A percentile compares a stretch with the other conserved stretches of the same genome.
phyloP scores from a whole-genome alignment of 2,329 filamentous ascomycete genomes.

The Trichoderma sp. region DNA sequence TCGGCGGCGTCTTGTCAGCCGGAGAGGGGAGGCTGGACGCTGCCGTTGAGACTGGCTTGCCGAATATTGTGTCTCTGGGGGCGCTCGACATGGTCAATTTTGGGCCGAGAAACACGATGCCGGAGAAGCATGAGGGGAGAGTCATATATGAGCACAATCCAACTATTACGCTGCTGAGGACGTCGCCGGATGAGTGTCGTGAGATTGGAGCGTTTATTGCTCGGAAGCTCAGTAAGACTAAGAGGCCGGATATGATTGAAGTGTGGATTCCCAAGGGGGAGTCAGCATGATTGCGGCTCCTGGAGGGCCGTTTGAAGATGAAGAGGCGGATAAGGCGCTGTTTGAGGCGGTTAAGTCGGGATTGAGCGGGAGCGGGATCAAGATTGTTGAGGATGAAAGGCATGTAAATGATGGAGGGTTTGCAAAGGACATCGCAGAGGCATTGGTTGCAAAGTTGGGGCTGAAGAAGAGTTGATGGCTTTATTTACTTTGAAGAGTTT shows the following conservation, averaged over 20 bases:
- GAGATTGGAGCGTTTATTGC: constrained; percentile 59
- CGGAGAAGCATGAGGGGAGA: constrained; percentile 52
- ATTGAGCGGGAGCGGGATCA: constrained; percentile 50
- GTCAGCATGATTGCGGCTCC: constrained; percentile 60
- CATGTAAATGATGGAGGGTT: constrained; percentile 58
- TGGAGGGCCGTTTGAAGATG: constrained; percentile 55
- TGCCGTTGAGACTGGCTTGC: constrained; percentile 58
- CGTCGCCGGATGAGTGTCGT: constrained; percentile 57
- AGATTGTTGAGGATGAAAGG: constrained; percentile 49
- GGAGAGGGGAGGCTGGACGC: constrained; percentile 58
- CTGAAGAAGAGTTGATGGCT: not conserved
- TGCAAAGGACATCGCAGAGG: constrained; percentile 49
- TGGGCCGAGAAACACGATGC: constrained; percentile 56
- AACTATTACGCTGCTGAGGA: constrained; percentile 66
- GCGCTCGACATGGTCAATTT: constrained; percentile 66
- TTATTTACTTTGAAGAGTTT: not conserved
- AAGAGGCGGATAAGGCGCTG: constrained; percentile 45
- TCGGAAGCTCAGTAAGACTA: constrained; percentile 49
- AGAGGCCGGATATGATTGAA: constrained; percentile 45
- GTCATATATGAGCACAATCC: constrained; percentile 66
- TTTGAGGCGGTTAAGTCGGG: constrained; percentile 55
- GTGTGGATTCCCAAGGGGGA: constrained; percentile 63
- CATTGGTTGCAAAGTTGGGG: constrained; percentile 37
- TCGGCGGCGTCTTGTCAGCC: constrained; percentile 64
- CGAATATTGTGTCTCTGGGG: constrained; percentile 52